Conservation (phyloP, 805 yeast genomes). For the Metschnikowia rubicola region DNA sequence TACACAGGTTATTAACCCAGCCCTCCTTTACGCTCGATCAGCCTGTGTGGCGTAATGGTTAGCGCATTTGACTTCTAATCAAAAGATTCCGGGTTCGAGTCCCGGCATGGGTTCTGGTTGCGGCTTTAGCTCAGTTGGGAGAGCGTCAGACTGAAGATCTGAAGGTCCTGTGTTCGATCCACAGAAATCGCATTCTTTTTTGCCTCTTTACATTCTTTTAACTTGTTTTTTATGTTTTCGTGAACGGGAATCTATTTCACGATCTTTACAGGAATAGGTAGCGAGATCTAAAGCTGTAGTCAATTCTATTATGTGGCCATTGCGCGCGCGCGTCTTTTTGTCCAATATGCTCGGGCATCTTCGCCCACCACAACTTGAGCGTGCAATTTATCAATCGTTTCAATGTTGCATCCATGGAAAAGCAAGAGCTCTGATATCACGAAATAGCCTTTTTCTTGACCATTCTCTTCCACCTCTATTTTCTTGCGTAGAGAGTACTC, state of each 20-base stretch:
- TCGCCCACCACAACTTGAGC: constrained; percentile 37
- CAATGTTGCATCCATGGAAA: constrained; percentile 53
- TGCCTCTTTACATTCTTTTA: not conserved
- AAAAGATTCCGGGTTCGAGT: constrained; percentile 24
- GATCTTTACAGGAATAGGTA: no score
- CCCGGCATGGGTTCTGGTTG: constrained; percentile 21
- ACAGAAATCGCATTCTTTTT: constrained; percentile 22
- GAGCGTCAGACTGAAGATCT: constrained; percentile 26
- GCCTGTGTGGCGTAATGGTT: constrained; percentile 23
- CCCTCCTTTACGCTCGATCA: not conserved
- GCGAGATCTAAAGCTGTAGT: no score
- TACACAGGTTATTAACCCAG: not conserved
- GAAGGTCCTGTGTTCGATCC: constrained; percentile 26
- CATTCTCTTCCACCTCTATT: constrained; percentile 18
- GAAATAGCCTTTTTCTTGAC: constrained; percentile 24
- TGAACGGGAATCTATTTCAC: no score
- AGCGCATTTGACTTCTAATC: constrained; percentile 22
- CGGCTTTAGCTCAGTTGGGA: constrained; percentile 24
- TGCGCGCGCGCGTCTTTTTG: constrained; percentile 23
- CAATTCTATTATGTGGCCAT: not conserved
- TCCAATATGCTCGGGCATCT: constrained; percentile 57
- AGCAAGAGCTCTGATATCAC: constrained; percentile 55
- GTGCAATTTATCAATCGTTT: constrained; percentile 24
- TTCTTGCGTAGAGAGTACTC: constrained; percentile 53
- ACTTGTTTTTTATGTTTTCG: not conserved